Base-by-base conservation (phyloP, 129 eudicot genomes). In the Artemisia annua region DNA sequence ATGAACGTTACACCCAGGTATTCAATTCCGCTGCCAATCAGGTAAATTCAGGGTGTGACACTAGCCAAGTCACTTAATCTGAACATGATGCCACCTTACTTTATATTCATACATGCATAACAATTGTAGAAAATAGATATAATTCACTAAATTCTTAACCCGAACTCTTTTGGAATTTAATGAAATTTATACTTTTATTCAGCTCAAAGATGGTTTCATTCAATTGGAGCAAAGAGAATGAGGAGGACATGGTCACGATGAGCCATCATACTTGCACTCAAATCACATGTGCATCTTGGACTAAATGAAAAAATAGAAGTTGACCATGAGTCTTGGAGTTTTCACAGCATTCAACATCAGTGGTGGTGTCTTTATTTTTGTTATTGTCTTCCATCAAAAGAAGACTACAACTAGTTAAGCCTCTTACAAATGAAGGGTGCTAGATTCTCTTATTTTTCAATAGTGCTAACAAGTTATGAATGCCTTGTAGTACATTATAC, bases 301-400 rank as follows among this genome's bases (percentile, higher is more conserved):
- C 53, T n/a, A 4, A 3, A 49, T 49, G 53, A 49, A 49, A 20
- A 20, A 20, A 20, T 0, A 20, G 22, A 20, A 20, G 22, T 20
- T 20, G 22, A 20, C 22, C 22, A 20, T 20, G 22, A 20, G 0
- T 20, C 22, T 20, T 20, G 22, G 70, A 22, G 93, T 90, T 32
- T 71, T 87, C 30, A 58, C 90, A 9, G 90, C 88, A 59, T 80
- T 90, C 78, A 75, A 82, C 85, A 87, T 90, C 18, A 95, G 97
- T 49, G 87, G 80, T 48, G 83, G 52, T 6, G 91, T 90, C 63
- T 95, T 91, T 0, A 48, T 90, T 51, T 87, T 22, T 71, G 97
- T 91, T 3, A 95, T 90, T 53, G 20, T 85, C 66, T 90, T 87
- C 83, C 95, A 90, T 87, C 95, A 90, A 69, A 90, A 77, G 83